Evolutionary conservation across 2,329 filamentous ascomycete species (phyloP).

Genomic region (Madurella fahalii): DNA sequence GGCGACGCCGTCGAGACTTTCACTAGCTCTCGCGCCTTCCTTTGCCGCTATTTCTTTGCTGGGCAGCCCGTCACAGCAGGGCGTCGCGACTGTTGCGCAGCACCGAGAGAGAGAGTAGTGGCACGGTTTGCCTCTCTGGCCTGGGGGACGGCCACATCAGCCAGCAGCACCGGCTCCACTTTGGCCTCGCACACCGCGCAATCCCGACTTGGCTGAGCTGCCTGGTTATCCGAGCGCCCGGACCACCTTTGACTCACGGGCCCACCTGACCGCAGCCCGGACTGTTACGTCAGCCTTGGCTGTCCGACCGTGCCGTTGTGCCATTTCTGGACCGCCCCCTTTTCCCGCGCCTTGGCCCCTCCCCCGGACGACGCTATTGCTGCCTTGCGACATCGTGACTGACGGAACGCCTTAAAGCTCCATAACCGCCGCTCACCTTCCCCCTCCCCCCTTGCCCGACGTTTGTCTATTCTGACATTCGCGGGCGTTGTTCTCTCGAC

Average conservation of each 20-base stretch:
- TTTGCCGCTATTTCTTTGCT: constrained; percentile 2
- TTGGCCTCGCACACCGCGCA: background rate
- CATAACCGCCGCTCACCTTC: constrained; percentile 2
- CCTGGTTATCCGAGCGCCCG: constrained; percentile 4
- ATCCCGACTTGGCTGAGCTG: constrained; percentile 21
- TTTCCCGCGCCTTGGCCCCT: constrained; percentile 4
- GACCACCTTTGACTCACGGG: constrained; percentile 9
- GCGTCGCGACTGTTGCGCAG: constrained; percentile 17
- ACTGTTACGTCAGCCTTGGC: constrained; percentile 32
- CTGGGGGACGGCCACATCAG: constrained; percentile 30
- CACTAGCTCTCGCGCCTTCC: constrained; percentile 44
- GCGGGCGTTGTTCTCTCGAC: constrained; percentile 8
- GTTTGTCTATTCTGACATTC: constrained; percentile 4
- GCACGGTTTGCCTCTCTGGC: constrained; percentile 17
- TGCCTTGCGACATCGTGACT: constrained; percentile 20
- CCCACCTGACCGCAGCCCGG: constrained; percentile 20
- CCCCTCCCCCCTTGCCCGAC: constrained; percentile 4
- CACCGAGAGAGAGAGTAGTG: constrained; percentile 18
- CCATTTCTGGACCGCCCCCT: constrained; percentile 9
- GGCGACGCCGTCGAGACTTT: constrained; percentile 35
- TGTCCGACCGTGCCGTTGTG: background rate
- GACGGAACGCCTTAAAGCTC: constrained; percentile 2
- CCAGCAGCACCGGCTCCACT: constrained; percentile 10
- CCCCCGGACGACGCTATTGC: constrained; percentile 5
- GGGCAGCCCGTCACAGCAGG: constrained; percentile 10